A percentile compares a stretch with the other conserved stretches of the same genome.
Evolutionary conservation across 805 yeast species (phyloP).

Genomic region (Teunomyces cretensis): DNA sequence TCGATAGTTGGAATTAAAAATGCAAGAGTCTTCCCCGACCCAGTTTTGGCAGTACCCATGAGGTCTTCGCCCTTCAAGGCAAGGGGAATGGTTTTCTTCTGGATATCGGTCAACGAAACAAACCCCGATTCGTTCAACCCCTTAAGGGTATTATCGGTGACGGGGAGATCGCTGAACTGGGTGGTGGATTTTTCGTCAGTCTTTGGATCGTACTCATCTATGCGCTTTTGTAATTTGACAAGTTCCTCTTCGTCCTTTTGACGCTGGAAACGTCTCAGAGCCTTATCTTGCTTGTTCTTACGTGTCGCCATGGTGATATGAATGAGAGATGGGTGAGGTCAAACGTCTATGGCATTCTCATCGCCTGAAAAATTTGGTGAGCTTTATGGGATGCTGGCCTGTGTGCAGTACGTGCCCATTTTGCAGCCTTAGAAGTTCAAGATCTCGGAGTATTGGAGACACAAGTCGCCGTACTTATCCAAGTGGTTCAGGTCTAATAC

Average conservation of each 20-base stretch:
- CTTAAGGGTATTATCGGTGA: constrained; percentile 58
- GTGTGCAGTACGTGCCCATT: background rate
- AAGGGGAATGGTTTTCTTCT: constrained; percentile 70
- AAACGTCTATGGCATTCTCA: constrained; percentile 7
- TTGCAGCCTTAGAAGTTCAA: constrained; percentile 31
- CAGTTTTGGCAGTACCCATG: constrained; percentile 86
- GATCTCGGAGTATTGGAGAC: constrained; percentile 41
- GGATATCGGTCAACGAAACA: constrained; percentile 81
- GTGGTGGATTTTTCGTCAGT: constrained; percentile 23
- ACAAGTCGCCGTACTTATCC: constrained; percentile 40
- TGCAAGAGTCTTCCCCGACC: constrained; percentile 88
- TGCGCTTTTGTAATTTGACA: constrained; percentile 46
- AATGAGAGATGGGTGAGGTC: constrained; percentile 3
- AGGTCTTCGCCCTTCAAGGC: constrained; percentile 78
- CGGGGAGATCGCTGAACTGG: constrained; percentile 76
- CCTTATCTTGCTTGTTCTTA: constrained; percentile 17
- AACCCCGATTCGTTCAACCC: constrained; percentile 83
- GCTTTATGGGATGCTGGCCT: background rate
- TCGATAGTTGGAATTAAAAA: constrained; percentile 80
- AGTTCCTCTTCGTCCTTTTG: constrained; percentile 35
- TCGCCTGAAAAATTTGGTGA: constrained; percentile 1
- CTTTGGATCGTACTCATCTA: constrained; percentile 54
- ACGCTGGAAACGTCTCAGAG: constrained; percentile 20
- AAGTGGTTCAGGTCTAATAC: constrained; percentile 24
- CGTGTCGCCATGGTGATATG: background rate